Conservation (phyloP, 768 basidiomycete species). For the Trametes punicea region DNA sequence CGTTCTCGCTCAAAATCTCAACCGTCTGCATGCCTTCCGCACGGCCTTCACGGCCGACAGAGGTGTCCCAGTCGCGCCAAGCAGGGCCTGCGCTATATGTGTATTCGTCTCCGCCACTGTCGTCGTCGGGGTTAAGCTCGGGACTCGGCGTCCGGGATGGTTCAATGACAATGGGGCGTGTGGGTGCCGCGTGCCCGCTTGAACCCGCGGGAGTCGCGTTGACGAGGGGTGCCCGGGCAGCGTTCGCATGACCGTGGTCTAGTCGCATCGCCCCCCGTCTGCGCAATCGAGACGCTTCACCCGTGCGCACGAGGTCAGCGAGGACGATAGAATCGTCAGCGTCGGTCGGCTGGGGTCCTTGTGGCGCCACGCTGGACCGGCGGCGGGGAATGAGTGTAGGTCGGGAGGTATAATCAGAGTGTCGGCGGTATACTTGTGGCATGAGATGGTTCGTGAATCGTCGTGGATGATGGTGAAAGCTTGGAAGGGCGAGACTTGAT, state of each 20-base stretch:
- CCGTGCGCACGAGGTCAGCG: constrained; percentile 70
- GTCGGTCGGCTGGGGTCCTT: constrained; percentile 37
- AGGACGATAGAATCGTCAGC: constrained; percentile 68
- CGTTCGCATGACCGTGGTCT: constrained; percentile 36
- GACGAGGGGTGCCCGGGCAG: constrained; percentile 21
- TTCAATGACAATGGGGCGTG: constrained; percentile 17
- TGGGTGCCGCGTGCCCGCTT: constrained; percentile 6
- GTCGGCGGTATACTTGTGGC: constrained; percentile 31
- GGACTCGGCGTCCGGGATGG: constrained; percentile 15
- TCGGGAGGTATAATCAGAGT: constrained; percentile 22
- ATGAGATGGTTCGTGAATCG: constrained; percentile 15
- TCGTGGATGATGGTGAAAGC: constrained; percentile 3
- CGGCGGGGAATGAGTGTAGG: constrained; percentile 23
- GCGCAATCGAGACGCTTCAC: constrained; percentile 70
- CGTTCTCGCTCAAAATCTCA: constrained; percentile 16
- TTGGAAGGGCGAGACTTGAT: neutral
- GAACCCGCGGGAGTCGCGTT: constrained; percentile 1
- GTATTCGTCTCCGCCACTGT: constrained; percentile 22
- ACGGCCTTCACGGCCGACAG: neutral
- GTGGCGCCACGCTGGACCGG: constrained; percentile 20
- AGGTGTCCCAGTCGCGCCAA: constrained; percentile 19
- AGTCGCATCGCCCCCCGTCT: constrained; percentile 70
- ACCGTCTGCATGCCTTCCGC: constrained; percentile 18
- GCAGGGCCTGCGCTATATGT: constrained; percentile 16
- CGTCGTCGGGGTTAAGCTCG: constrained; percentile 9